phyloP scores from a whole-genome alignment of 768 basidiomycete species.

The Omphalotus guepiniiformis region DNA sequence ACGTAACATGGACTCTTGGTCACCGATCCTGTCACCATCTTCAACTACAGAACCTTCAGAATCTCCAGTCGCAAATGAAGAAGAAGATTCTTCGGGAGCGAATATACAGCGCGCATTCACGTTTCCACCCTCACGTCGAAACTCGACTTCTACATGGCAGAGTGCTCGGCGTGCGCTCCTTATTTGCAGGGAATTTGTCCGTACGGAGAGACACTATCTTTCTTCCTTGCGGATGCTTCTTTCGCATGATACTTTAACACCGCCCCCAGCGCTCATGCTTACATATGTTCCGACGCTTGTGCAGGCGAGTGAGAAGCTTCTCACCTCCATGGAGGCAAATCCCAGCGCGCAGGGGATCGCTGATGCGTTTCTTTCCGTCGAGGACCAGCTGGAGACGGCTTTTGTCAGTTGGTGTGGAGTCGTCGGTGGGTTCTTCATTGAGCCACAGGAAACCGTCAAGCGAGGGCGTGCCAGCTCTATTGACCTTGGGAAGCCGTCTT shows the following conservation, averaged over 20 bases:
- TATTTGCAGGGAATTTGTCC: conserved; percentile 5
- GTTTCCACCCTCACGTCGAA: not conserved
- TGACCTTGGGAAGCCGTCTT: not conserved
- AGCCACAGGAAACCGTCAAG: conserved; percentile 2
- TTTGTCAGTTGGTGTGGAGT: conserved; percentile 59
- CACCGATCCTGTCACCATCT: not conserved
- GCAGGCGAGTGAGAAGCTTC: conserved; percentile 43
- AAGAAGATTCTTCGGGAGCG: not conserved
- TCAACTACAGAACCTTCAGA: not conserved
- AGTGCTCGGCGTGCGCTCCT: conserved; percentile 1
- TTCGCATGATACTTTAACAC: conserved; percentile 28
- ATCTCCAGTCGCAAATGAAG: not conserved
- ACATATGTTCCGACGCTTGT: conserved; percentile 49
- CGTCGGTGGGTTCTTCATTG: conserved; percentile 44
- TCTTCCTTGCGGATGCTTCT: not conserved
- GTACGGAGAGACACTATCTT: conserved; percentile 5
- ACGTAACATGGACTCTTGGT: not conserved
- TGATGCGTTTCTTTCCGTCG: conserved; percentile 49
- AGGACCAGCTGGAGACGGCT: conserved; percentile 49
- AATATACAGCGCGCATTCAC: not conserved
- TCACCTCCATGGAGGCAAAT: conserved; percentile 49
- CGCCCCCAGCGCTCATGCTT: conserved; percentile 49
- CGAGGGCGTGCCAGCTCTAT: not conserved
- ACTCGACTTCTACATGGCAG: not conserved
- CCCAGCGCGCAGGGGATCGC: conserved; percentile 66